Base-by-base conservation (phyloP, 805 yeast genomes). In the Grigorovia transvaalensis region DNA sequence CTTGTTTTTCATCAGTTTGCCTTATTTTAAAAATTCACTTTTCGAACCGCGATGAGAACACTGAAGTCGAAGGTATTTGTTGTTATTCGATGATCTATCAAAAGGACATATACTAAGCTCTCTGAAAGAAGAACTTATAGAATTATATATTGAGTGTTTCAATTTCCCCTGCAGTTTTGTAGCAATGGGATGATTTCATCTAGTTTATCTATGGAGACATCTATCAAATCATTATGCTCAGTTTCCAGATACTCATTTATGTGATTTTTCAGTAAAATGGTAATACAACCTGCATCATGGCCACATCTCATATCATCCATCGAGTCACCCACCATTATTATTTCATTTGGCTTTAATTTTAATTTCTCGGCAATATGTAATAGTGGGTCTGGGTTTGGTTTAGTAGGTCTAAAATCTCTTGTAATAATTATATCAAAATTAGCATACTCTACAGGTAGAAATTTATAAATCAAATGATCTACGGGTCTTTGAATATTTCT, bases 261-360 rank as follows among this genome's bases (percentile, higher is more conserved):
- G 27, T 73, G 72, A 54, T 80, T 79, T 45, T 71, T 73, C 44
- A 84, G 65, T 49, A 84, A 66, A 2, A 82, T 69, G 0, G 87
- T 76, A 2, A 74, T 69, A 45, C 78, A 76, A 0, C 88, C 88
- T 1, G 89, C 88, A n/a, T 68, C 57, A 33, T 71, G 62, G 2
- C 88, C 89, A 33, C 85, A 78, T 44, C 59, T 66, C 81, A 84
- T 79, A 59, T 84, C 90, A 64, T 84, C 89, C 44, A 71, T 64
- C 0, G 88, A 83, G 61, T 84, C 89, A 12, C 90, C 90, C 15
- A 84, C 84, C 89, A 84, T 84, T 6, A 82, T 61, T 33, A 83
- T 55, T 43, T 76, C 69, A 17, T 64, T 56, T 0, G 85, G 78
- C 1, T 64, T 57, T 17, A 76, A 48, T 1, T 70, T 71, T 81